Conservation (phyloP, 495 filamentous ascomycete genomes). For the Hypoxylon intermedium region DNA sequence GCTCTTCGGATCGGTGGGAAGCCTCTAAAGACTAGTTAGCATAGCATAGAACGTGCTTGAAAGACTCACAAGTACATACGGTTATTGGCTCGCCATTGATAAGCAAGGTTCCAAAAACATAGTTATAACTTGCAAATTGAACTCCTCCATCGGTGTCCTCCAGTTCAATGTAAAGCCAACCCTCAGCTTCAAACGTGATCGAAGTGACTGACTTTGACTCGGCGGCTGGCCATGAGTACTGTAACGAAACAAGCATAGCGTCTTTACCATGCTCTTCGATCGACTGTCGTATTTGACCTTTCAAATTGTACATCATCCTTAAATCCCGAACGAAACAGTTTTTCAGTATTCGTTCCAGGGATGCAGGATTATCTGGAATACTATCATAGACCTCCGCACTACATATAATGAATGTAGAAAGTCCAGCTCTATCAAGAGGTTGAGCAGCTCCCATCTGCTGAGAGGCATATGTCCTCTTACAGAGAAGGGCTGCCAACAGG, state of each 20-base stretch:
- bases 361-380: constrained; percentile 24
- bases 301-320: constrained; percentile 31
- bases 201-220: constrained; percentile 13
- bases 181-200: constrained; percentile 5
- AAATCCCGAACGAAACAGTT: constrained; percentile 36
- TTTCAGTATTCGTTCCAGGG: constrained; percentile 19
- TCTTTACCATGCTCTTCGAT: constrained; percentile 8
- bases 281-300: constrained; percentile 22
- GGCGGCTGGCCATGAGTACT: constrained; percentile 13
- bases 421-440: constrained; percentile 3
- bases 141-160: neutral
- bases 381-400: constrained; percentile 40
- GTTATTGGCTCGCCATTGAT: constrained; percentile 52
- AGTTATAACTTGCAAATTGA: constrained; percentile 49
- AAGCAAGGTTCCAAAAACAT: constrained; percentile 55
- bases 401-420: constrained; percentile 43
- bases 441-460: constrained; percentile 22
- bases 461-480: constrained; percentile 55
- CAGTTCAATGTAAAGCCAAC: constrained; percentile 19
- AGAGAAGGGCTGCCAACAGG: constrained; percentile 58
- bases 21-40: constrained; percentile 26
- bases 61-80: constrained; percentile 7
- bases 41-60: neutral
- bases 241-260: constrained; percentile 8
- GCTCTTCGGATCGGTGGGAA: constrained; percentile 52